Conservation (phyloP, 371 early-diverging fungal species). For the Mortierella sp. region DNA sequence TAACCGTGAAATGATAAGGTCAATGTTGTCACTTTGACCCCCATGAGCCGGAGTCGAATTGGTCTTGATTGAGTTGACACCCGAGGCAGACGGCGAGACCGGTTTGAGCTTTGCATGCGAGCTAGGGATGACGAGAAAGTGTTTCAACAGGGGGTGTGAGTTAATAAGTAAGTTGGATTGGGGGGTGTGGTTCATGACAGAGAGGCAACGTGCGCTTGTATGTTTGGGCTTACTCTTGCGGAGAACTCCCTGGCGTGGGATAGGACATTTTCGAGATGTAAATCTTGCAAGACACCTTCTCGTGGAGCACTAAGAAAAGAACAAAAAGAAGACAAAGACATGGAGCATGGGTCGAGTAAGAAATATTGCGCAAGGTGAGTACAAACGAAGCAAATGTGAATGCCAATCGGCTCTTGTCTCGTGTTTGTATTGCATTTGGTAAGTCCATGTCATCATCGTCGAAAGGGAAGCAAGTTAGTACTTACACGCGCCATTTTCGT, state of each 20-base stretch:
- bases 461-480: background rate
- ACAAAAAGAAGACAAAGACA: background rate
- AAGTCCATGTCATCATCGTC: background rate
- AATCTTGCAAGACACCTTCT: slow-evolving; percentile 78
- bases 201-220: slow-evolving; percentile 16
- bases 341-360: background rate
- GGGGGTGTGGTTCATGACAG: slow-evolving; percentile 29
- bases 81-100: slow-evolving; percentile 30
- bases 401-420: background rate
- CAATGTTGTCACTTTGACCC: slow-evolving; percentile 48
- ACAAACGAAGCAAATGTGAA: background rate
- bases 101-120: slow-evolving; percentile 29
- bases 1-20: slow-evolving; percentile 50
- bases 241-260: slow-evolving; percentile 40
- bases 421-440: background rate
- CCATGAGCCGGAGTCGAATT: slow-evolving; percentile 16
- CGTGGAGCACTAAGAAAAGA: slow-evolving; percentile 68
- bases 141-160: background rate
- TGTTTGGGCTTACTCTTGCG: slow-evolving; percentile 42
- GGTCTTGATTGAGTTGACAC: slow-evolving; percentile 5
- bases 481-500: slow-evolving; percentile 67
- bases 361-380: background rate
- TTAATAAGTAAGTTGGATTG: background rate
- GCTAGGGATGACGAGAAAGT: background rate
- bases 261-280: slow-evolving; percentile 57